Evolutionary conservation across 768 basidiomycete genomes (phyloP), one percentile per base, ranked within the genome.

Genomic region (Suillus cothurnatus): DNA sequence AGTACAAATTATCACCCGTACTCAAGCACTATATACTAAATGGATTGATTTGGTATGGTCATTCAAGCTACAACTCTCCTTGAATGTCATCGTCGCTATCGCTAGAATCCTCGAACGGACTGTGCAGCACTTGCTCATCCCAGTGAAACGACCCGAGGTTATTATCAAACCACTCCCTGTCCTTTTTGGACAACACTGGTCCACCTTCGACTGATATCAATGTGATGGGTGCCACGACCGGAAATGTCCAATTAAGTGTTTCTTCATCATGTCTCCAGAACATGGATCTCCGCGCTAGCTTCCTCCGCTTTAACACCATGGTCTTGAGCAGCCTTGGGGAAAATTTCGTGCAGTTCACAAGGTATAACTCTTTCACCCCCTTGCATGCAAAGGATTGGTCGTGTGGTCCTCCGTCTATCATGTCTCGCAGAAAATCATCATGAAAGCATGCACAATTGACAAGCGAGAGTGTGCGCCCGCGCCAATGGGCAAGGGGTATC

Each of bases 71-170:
- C 31, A 19, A 11, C 19, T 9, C 8, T 28, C 17, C 50, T 1
- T 31, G 3, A 8, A 9, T 31, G 8, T 52, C 26, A 34, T 56
- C 0, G 56, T 57, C 56, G 14, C 34, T 38, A 57, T 57, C 32
- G 3, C 1, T 15, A 17, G 56, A 14, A 12, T 34, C 34, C n/a
- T 57, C 34, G n/a, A 57, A 57, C 7, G 34, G 15, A 57, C 12
- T 6, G 12, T 34, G 21, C 21, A 14, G 12, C 55, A 36, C 56
- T 57, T 38, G 34, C 56, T 57, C 56, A 57, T 57, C 34, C 63
- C 63, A 64, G 26, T 58, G 23, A 45, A 64, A 64, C 4, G 36
- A 41, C 57, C 26, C 23, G 21, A 64, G n/a, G 28, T 64, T 64
- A 9, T 17, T 15, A 14, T 61, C 34, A 36, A 64, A 61, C 64